Base-by-base conservation (phyloP, 129 eudicot species). In the Lactuca saligna region DNA sequence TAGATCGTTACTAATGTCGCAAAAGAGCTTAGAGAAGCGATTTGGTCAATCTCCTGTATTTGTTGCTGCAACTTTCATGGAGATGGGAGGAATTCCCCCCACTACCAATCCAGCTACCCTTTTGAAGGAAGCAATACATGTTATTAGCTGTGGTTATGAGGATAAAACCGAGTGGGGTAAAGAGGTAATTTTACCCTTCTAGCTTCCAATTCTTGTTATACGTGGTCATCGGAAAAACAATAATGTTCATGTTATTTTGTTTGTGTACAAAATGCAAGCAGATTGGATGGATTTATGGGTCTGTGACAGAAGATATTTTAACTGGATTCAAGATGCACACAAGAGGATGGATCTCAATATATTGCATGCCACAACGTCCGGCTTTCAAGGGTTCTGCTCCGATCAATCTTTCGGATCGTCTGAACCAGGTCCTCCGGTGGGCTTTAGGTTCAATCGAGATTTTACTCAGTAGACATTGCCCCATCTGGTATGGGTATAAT, bases 361-460 rank as follows among this genome's bases (percentile, higher is more conserved):
- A 89, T 62, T 89, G 96, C 74, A 86, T 89, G 90, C 96, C 96
- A 12, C 90, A 84, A 66, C 87, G 96, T 8, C 92, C 96, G 6
- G 96, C 92, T 31, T 88, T 88, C 61, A 88, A 88, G 84, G 96
- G 96, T 51, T 85, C 96, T 70, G 96, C 96, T 71, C 96, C 96
- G 32, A 87, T 89, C 83, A 89, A 89, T 86, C 96, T 89, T 77
- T 89, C 96, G 2, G 96, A 89, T 79, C 92, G 96, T 67, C 61
- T 89, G 70, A 89, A 89, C 83, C 96, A 89, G 57, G 96, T 89
- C 44, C 96, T 89, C 70, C 82, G 96, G 58, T 89, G 96, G 96
- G 96, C 96, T 14, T 64, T 89, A 69, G 96, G 96, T 20, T 89
- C 96, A 10, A 82, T 89, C 49, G 90, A 89, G 77, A 89, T 89